phyloP scores from a whole-genome alignment of 2,329 filamentous ascomycete genomes.

The Xylaria sp. region DNA sequence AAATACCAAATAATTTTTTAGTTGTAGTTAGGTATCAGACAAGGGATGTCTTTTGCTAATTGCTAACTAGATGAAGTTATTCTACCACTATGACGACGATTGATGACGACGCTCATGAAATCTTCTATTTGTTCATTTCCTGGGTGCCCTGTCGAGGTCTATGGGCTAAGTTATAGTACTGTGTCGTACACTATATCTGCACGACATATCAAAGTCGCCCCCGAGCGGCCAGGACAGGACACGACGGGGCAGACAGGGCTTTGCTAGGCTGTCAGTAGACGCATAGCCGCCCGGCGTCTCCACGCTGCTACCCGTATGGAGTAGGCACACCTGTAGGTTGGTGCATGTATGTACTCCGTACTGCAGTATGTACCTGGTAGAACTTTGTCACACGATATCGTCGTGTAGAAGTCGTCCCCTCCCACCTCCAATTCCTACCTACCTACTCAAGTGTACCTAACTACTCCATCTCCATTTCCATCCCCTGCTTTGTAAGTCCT shows the following conservation, averaged over 20 bases:
- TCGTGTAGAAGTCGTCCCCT: not conserved
- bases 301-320: conserved; percentile 18
- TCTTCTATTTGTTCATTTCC: not conserved
- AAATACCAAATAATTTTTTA: no score
- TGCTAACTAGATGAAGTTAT: no score
- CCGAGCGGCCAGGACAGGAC: not conserved
- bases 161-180: not conserved
- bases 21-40: not conserved
- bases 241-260: not conserved
- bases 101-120: no score
- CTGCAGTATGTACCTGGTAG: not conserved
- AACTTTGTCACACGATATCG: conserved; percentile 12
- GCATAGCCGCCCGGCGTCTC: conserved; percentile 43
- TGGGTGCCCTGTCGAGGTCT: no score
- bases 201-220: not conserved
- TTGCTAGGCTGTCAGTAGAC: conserved; percentile 37
- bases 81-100: no score
- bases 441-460: no score
- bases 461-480: not conserved
- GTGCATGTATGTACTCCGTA: not conserved
- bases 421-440: not conserved
- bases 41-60: not conserved
- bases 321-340: not conserved
- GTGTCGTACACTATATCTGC: no score
- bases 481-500: not conserved